phyloP scores from a whole-genome alignment of 352 stramenopile genomes.

The Phytophthora pseudosyringae region DNA sequence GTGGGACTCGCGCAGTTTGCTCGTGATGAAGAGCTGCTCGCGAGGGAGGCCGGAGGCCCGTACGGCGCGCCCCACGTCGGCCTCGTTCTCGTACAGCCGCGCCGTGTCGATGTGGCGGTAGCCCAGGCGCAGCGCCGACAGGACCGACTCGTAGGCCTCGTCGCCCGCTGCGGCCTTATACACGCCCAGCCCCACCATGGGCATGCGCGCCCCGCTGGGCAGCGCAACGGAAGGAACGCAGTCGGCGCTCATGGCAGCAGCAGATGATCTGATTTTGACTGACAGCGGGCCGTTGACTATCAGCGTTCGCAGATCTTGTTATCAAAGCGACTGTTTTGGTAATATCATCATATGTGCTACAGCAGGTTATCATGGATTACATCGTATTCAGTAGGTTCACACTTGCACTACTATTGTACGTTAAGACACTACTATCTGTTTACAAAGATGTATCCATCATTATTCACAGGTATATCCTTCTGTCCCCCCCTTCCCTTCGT shows the following conservation, averaged over 20 bases:
- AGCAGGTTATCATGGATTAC: not conserved
- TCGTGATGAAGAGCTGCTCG: slow-evolving; percentile 80
- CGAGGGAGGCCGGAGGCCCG: slow-evolving; percentile 65
- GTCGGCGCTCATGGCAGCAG: slow-evolving; percentile 21
- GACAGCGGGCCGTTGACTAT: not conserved
- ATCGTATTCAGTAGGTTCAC: not conserved
- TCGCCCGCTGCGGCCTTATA: slow-evolving; percentile 47
- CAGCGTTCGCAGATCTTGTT: not conserved
- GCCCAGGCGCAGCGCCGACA: slow-evolving; percentile 59
- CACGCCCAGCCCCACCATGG: slow-evolving; percentile 48
- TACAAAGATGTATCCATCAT: not conserved
- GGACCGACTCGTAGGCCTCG: slow-evolving; percentile 43
- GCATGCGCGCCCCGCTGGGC: slow-evolving; percentile 47
- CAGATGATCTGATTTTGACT: slow-evolving; percentile 3
- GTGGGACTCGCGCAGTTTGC: slow-evolving; percentile 69
- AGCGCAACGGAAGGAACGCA: slow-evolving; percentile 21
- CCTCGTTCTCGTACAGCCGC: slow-evolving; percentile 86
- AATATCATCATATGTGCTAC: not conserved
- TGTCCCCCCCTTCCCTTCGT: slow-evolving; percentile 14
- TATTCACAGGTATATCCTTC: not conserved
- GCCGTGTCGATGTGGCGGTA: slow-evolving; percentile 89
- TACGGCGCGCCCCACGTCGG: slow-evolving; percentile 67
- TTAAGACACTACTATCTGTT: not conserved
- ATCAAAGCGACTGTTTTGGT: not conserved
- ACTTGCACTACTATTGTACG: not conserved